Conservation (phyloP, 805 yeast species). For the Komagataella ulmi region DNA sequence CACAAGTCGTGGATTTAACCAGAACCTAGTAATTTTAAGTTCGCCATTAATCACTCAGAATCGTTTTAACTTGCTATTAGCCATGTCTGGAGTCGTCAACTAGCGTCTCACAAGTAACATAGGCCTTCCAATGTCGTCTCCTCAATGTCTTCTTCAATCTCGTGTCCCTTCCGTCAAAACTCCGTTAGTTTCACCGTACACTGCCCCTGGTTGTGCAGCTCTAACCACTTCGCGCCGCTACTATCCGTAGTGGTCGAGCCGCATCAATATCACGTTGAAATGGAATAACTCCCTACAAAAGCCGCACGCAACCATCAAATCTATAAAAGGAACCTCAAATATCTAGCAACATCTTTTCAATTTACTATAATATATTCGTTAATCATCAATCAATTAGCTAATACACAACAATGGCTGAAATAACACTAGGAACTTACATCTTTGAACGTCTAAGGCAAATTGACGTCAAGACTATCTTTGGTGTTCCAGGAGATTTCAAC, state of each 20-base stretch:
- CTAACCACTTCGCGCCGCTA: background rate
- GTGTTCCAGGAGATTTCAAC: constrained; percentile 78
- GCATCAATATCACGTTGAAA: background rate
- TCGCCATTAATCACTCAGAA: background rate
- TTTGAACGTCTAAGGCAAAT: constrained; percentile 71
- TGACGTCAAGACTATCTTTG: constrained; percentile 58
- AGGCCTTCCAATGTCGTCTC: background rate
- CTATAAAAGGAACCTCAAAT: background rate
- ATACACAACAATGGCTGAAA: constrained; percentile 11
- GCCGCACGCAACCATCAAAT: background rate
- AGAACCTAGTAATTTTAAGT: background rate
- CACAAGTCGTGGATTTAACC: background rate
- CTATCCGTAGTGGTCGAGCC: background rate
- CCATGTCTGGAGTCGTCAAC: background rate
- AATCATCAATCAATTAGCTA: background rate
- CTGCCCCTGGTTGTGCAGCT: background rate
- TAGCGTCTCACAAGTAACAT: too few species aligned
- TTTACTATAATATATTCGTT: too few species aligned
- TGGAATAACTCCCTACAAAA: background rate
- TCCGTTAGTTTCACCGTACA: background rate
- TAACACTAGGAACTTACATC: constrained; percentile 63
- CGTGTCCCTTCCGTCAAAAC: background rate
- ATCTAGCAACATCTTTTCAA: background rate
- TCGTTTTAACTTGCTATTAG: background rate
- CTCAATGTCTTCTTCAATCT: background rate